A percentile compares a stretch with the other conserved stretches of the same genome.
Conservation (phyloP, 768 basidiomycete genomes). For the Naematelia encephala region DNA sequence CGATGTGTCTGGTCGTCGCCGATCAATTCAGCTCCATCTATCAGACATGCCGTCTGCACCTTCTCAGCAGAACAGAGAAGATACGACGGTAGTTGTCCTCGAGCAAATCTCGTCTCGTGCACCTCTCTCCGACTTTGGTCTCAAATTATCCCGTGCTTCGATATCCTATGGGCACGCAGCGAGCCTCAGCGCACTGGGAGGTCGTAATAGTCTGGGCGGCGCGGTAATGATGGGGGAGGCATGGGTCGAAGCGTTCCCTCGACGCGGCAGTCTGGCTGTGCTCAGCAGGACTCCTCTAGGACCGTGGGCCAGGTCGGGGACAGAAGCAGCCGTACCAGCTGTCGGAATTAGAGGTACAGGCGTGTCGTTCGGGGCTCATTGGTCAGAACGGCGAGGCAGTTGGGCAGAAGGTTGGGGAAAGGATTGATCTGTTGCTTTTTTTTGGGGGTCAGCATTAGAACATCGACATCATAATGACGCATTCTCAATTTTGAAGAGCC, state of each 20-base stretch:
- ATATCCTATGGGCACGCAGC: background rate
- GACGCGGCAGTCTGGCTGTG: slow-evolving; percentile 19
- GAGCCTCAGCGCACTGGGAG: background rate
- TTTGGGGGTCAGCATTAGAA: too few relatives aligned
- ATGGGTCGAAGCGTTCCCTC: slow-evolving; percentile 4
- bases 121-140: slow-evolving; percentile 4
- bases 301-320: slow-evolving; percentile 1
- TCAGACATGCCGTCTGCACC: slow-evolving; percentile 3
- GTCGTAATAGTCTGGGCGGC: background rate
- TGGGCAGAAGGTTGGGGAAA: slow-evolving; percentile 36
- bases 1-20: background rate
- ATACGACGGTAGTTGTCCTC: background rate
- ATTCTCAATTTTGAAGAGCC: too few relatives aligned
- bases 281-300: slow-evolving; percentile 6
- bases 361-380: slow-evolving; percentile 7
- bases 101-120: background rate
- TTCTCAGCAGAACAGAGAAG: background rate
- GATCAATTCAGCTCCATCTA: slow-evolving; percentile 4
- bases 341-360: background rate
- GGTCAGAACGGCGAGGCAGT: slow-evolving; percentile 36
- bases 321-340: background rate
- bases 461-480: too few relatives aligned
- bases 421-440: background rate
- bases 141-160: background rate
- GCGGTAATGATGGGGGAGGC: background rate